phyloP scores from a whole-genome alignment of 2,329 filamentous ascomycete species.

The Bisporella sp. region DNA sequence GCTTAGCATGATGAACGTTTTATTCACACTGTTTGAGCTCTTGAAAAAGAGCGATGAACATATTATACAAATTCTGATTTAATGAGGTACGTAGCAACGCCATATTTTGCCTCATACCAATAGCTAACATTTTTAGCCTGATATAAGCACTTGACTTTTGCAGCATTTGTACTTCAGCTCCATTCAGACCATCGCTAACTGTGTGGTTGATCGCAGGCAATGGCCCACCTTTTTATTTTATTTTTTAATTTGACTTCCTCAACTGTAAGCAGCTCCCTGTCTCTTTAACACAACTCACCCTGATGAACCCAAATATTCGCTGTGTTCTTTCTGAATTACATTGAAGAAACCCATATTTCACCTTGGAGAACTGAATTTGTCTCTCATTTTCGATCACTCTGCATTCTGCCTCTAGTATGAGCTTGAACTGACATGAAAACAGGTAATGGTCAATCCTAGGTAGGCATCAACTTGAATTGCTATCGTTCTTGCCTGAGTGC shows the following conservation, averaged over 20 bases:
- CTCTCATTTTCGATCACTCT: background rate
- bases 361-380: constrained; percentile 32
- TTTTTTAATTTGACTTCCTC: background rate
- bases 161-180: constrained; percentile 1
- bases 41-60: constrained; percentile 28
- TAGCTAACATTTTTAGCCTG: background rate
- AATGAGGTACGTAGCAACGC: constrained; percentile 31
- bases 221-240: background rate
- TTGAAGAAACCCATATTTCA: constrained; percentile 31
- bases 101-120: background rate
- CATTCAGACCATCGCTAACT: constrained; percentile 15
- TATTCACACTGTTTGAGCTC: constrained; percentile 37
- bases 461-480: too few species aligned
- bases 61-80: constrained; percentile 37
- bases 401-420: too few species aligned
- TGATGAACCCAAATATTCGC: constrained; percentile 30
- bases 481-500: too few species aligned
- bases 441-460: too few species aligned
- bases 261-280: constrained; percentile 8
- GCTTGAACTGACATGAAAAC: too few species aligned
- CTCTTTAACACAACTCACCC: background rate
- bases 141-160: constrained; percentile 6
- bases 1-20: constrained; percentile 30
- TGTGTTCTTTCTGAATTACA: constrained; percentile 28
- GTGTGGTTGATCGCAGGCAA: constrained; percentile 11